phyloP scores from a whole-genome alignment of 2,329 filamentous ascomycete species.

The Verticillium isaacii region DNA sequence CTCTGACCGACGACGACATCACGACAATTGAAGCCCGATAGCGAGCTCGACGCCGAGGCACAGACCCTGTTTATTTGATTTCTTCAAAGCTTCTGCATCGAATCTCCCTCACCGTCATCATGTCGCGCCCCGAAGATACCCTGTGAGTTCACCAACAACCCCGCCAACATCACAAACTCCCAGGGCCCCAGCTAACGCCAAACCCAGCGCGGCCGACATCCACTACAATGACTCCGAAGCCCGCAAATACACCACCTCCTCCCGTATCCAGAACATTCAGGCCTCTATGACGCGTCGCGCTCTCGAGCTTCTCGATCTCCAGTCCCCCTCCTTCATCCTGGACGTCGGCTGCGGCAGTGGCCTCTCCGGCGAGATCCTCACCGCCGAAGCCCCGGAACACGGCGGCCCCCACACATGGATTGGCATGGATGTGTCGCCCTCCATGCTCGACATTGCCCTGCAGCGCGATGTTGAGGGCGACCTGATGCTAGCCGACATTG shows the following conservation, averaged over 20 bases:
- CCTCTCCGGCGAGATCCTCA: constrained; percentile 89
- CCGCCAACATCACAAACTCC: constrained; percentile 6
- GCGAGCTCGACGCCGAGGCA: too few relatives aligned
- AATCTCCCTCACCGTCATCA: constrained; percentile 37
- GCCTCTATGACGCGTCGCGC: constrained; percentile 91
- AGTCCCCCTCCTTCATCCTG: constrained; percentile 78
- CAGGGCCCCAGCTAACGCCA: constrained; percentile 1
- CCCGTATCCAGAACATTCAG: constrained; percentile 93
- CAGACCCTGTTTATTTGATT: too few relatives aligned
- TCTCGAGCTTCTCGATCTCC: constrained; percentile 82
- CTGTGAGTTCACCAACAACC: constrained; percentile 52
- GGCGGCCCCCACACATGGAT: constrained; percentile 91
- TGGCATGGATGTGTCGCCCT: constrained; percentile 92
- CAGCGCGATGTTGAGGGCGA: constrained; percentile 92
- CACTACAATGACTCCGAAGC: constrained; percentile 97
- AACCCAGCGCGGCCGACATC: constrained; percentile 77
- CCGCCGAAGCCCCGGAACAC: constrained; percentile 60
- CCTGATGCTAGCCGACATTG: constrained; percentile 89
- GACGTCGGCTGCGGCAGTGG: constrained; percentile 96
- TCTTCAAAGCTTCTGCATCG: too few relatives aligned
- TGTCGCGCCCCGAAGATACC: constrained; percentile 96
- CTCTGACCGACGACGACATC: neutral
- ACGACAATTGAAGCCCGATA: neutral
- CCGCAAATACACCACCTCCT: constrained; percentile 94
- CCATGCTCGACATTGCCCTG: constrained; percentile 95